These are phyloP conservation scores for Gamsiella multidivaricata DNA, from an alignment of 192 early-diverging fungal genomes.

Conservation along the genomic window DNA sequence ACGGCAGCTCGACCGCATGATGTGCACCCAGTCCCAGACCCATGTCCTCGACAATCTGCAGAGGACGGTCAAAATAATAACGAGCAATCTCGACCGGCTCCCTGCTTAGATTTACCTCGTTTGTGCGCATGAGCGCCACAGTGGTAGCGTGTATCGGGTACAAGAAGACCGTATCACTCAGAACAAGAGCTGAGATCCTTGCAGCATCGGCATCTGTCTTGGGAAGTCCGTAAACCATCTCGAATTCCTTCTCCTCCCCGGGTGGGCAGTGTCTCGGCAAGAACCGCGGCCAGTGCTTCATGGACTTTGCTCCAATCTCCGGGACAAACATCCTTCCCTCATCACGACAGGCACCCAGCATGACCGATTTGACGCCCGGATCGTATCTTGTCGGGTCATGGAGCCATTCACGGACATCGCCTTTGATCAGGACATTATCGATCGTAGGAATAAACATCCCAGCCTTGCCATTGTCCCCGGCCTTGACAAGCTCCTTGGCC, in stretches of 20 bases:
- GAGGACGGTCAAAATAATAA: constrained; percentile 36
- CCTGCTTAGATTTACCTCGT: background rate
- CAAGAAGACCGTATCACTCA: constrained; percentile 25
- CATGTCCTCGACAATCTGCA: constrained; percentile 47
- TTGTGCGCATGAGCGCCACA: background rate
- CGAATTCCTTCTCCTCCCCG: constrained; percentile 39
- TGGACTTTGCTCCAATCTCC: constrained; percentile 19
- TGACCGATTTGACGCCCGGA: constrained; percentile 28
- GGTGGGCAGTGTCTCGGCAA: constrained; percentile 32
- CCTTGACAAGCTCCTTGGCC: constrained; percentile 38
- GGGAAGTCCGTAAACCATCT: constrained; percentile 30
- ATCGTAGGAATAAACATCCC: constrained; percentile 44
- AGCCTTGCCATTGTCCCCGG: constrained; percentile 17
- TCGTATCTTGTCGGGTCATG: constrained; percentile 41
- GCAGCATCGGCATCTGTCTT: constrained; percentile 30
- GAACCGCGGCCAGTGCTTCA: constrained; percentile 47
- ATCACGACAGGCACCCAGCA: constrained; percentile 46
- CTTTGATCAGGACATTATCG: constrained; percentile 28
- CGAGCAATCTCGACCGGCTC: constrained; percentile 18
- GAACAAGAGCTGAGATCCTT: constrained; percentile 15
- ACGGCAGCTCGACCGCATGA: constrained; percentile 39
- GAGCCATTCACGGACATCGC: constrained; percentile 23
- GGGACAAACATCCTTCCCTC: constrained; percentile 41
- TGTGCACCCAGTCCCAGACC: constrained; percentile 30
- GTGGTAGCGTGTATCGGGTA: constrained; percentile 35